Conservation (phyloP, 495 filamentous ascomycete species). For the Lepraria neglecta region DNA sequence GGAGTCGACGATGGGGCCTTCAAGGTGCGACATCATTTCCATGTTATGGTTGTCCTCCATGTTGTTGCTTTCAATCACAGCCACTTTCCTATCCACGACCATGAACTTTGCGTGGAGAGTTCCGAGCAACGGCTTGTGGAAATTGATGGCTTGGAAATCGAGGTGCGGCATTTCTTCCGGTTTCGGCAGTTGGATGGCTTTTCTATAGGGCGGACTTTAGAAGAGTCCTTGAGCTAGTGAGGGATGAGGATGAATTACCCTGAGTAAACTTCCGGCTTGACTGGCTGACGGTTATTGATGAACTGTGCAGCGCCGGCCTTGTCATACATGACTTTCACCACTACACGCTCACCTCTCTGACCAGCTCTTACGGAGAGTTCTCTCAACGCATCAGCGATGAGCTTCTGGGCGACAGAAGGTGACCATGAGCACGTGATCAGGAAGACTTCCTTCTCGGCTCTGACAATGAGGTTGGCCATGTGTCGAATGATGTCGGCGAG, state of each 20-base stretch:
- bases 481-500: constrained; percentile 66
- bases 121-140: constrained; percentile 62
- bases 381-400: constrained; percentile 60
- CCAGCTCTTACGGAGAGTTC: constrained; percentile 63
- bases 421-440: constrained; percentile 73
- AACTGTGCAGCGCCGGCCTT: constrained; percentile 50
- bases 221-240: background rate
- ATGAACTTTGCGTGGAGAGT: constrained; percentile 76
- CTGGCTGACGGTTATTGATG: constrained; percentile 55
- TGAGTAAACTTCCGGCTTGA: constrained; percentile 52
- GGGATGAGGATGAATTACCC: constrained; percentile 27
- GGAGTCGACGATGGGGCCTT: constrained; percentile 69
- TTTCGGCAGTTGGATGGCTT: constrained; percentile 49
- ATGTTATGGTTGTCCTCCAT: constrained; percentile 70
- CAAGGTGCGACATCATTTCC: constrained; percentile 73
- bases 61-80: constrained; percentile 66
- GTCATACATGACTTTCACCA: constrained; percentile 73
- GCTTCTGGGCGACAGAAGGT: constrained; percentile 55
- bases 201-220: background rate
- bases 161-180: constrained; percentile 61
- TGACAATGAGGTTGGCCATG: constrained; percentile 67
- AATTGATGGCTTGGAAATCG: constrained; percentile 68
- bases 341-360: constrained; percentile 47
- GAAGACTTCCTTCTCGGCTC: constrained; percentile 65
- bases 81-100: constrained; percentile 64